Evolutionary conservation across 495 filamentous ascomycete genomes (phyloP).

Genomic region (Aspergillus nanangensis): DNA sequence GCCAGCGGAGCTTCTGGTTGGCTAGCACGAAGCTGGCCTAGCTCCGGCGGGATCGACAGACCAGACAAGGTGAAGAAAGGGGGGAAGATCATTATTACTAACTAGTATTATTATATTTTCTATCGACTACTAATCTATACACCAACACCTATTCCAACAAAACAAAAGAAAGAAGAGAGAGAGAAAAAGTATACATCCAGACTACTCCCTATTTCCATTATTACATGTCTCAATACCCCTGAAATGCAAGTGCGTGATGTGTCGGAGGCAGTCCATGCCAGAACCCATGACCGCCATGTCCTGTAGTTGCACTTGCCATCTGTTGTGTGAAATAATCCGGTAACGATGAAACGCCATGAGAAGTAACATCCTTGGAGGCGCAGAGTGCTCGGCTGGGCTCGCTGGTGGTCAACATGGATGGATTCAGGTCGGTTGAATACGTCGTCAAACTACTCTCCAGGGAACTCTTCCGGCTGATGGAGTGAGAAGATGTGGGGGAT

Average conservation of each 20-base stretch:
- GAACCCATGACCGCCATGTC: conserved; percentile 6
- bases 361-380: conserved; percentile 4
- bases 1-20: conserved; percentile 12
- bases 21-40: not conserved
- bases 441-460: conserved; percentile 14
- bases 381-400: conserved; percentile 3
- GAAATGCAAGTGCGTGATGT: conserved; percentile 11
- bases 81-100: too few relatives aligned
- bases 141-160: too few relatives aligned
- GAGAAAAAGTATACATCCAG: too few relatives aligned
- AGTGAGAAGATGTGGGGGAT: conserved; percentile 13
- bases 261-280: conserved; percentile 9
- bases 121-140: too few relatives aligned
- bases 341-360: conserved; percentile 5
- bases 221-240: conserved; percentile 8
- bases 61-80: not conserved
- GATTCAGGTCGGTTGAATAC: conserved; percentile 12
- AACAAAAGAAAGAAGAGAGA: not conserved
- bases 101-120: too few relatives aligned
- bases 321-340: conserved; percentile 17
- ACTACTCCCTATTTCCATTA: too few relatives aligned
- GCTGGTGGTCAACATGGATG: conserved; percentile 9
- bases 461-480: conserved; percentile 16
- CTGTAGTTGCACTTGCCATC: conserved; percentile 4
- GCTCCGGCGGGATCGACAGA: conserved; percentile 8